Evolutionary conservation across 305 asterid species (phyloP), one percentile per base, ranked within the genome.

Genomic region (Plantago rigida): DNA sequence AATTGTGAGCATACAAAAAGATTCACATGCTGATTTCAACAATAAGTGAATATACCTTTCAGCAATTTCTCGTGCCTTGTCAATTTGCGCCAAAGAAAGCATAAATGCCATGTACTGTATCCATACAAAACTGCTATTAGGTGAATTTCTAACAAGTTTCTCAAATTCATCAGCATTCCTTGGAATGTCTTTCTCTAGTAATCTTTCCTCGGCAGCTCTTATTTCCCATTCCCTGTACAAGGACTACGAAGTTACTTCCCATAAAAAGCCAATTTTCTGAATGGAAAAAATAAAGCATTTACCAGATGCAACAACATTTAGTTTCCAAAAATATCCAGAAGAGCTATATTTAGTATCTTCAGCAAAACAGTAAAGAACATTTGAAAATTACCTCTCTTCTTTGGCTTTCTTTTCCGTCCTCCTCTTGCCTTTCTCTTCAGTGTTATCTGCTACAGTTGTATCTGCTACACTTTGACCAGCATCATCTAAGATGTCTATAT

Each of bases 121-220:
- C 97, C 99, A 89, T 66, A 82, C 71, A 80, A 81, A 82, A 77
- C 99, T 89, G 78, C 92, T 86, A 68, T 89, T 85, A 12, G 99
- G 97, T 47, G 94, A 86, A 73, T 78, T 78, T 60, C 84, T 73
- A 67, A 85, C 71, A 66, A 93, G 84, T 75, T 87, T 89, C 84
- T 89, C 99, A 72, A 84, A 93, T 69, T 93, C 99, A 69, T 93
- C 95, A 7, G 84, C 81, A 66, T 68, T 84, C 77, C 79, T 81
- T 36, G 99, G 97, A 62, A 72, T 64, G 72, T 77, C 96, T 61
- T 89, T 81, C 61, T 73, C 91, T 46, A 86, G 82, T 59, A 80
- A 89, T 73, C 97, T 83, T 74, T 89, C 88, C 73, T 93, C 96
- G n/a, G 96, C 97, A 75, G 86, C 94, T 71, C 87, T 87, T 72